Conservation (phyloP, 148 eudicot genomes). For the Rhododendron ovatum region DNA sequence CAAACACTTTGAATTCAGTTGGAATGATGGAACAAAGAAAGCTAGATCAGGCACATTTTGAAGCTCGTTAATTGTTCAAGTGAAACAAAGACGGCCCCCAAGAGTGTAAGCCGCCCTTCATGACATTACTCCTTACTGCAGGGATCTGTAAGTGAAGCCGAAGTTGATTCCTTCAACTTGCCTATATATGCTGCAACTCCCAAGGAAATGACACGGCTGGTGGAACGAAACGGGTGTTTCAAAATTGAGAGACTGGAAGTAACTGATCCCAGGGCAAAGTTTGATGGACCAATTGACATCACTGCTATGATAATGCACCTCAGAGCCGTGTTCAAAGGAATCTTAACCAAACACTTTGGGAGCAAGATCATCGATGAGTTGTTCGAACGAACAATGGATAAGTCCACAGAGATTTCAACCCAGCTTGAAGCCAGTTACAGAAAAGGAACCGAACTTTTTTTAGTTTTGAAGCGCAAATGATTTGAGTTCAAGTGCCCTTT, state of each 20-base stretch:
- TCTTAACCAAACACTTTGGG: conserved; percentile 5
- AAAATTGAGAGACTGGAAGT: conserved; percentile 2
- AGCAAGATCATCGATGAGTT: not conserved
- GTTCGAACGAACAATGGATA: not conserved
- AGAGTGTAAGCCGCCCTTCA: not conserved
- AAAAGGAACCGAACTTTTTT: not conserved
- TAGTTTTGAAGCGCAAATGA: conserved; percentile 10
- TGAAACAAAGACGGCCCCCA: not conserved
- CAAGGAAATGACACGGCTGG: not conserved
- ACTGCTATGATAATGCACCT: not conserved
- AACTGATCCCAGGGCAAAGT: not conserved
- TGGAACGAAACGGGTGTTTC: conserved; percentile 6
- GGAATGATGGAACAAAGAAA: not conserved
- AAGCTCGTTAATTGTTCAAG: not conserved
- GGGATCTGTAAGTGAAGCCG: conserved; percentile 5
- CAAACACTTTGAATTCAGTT: not conserved
- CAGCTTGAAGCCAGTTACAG: not conserved
- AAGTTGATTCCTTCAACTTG: conserved; percentile 14
- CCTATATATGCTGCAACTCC: not conserved
- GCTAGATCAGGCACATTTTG: not conserved
- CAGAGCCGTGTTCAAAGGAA: conserved; percentile 6
- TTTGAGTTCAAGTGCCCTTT: not conserved
- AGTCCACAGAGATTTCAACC: not conserved
- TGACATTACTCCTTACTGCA: not conserved
- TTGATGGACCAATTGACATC: not conserved